Evolutionary conservation across 495 filamentous ascomycete species (phyloP), one percentile per base, ranked within the genome.

Genomic region (Annulohypoxylon bovei): DNA sequence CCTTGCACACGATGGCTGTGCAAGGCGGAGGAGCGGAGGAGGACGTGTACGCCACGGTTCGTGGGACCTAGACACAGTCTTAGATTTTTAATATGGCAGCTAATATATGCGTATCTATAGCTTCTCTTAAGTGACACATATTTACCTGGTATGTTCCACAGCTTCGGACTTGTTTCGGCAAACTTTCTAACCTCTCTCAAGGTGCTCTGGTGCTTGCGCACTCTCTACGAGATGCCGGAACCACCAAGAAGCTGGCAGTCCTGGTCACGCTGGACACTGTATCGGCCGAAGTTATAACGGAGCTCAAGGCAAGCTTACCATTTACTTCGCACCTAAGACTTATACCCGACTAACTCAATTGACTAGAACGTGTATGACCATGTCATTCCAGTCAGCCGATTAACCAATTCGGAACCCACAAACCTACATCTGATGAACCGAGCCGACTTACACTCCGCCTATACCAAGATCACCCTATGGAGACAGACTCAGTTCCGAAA

Each of bases 401-500:
- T 97, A 65, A 85, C 85, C 57, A 98, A 93, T 76, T 85, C 85
- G 46, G 86, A 87, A 16, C 92, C 92, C 0, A 89, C 89, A 44
- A 98, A 97, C 73, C 87, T 99, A 50, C 90, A 89, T 80, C 86
- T 97, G 33, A 97, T 99, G 94, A 88, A 92, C 73, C 93, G 95
- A 32, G 87, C 88, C 54, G 96, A 99, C 74, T 86, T 99, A 18
- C 88, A 92, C 71, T 91, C 93, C 16, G 91, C 95, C 59, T 98
- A 97, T 77, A 98, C 95, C 59, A 99, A 99, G 83, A 93, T 99
- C 77, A 89, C 91, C 64, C 85, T 99, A 14, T 99, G 96, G 96
- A 91, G 90, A 56, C 91, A 93, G 80, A 91, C 88, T 12, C 94
- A 97, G 77, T 99, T 93, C 82, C 84, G 89, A 44, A 93, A 89